These are phyloP conservation scores for Vanrija pseudolonga DNA, from an alignment of 1,284 basidiomycete genomes.

Conservation along the genomic window DNA sequence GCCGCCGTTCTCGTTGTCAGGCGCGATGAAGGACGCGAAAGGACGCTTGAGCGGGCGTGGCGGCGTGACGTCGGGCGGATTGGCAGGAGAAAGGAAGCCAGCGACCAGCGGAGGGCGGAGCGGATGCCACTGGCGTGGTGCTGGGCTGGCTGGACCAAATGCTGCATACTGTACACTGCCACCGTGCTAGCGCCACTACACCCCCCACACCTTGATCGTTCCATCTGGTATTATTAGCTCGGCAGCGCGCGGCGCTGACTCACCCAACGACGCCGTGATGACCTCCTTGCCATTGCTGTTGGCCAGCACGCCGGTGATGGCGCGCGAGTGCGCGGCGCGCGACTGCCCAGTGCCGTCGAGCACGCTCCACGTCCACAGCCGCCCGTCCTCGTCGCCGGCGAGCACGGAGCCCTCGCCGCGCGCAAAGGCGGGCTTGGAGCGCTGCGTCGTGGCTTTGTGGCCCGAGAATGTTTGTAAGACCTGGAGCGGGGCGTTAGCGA, in stretches of 20 bases:
- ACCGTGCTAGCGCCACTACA: background rate
- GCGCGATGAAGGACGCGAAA: too few relatives aligned
- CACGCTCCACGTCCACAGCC: conserved; percentile 87
- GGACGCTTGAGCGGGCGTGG: too few relatives aligned
- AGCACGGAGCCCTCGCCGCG: conserved; percentile 76
- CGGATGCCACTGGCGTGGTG: too few relatives aligned
- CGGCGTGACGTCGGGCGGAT: background rate
- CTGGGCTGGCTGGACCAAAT: too few relatives aligned
- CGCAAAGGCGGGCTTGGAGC: conserved; percentile 77
- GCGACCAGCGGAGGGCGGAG: background rate
- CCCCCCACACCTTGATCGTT: conserved; percentile 39
- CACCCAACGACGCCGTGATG: conserved; percentile 75
- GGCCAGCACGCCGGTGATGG: conserved; percentile 52
- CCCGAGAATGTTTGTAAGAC: conserved; percentile 80
- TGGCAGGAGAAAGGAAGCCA: too few relatives aligned
- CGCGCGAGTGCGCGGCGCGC: conserved; percentile 70
- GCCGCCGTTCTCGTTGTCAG: too few relatives aligned
- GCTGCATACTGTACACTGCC: background rate
- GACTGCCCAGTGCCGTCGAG: conserved; percentile 63
- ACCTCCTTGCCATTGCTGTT: conserved; percentile 70
- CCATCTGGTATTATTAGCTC: conserved; percentile 28
- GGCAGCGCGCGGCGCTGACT: conserved; percentile 1
- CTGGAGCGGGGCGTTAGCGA: conserved; percentile 1
- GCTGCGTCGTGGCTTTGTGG: conserved; percentile 59
- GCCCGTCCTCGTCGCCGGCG: conserved; percentile 84